Evolutionary conservation across 441 rosid species (phyloP), one percentile per base, ranked within the genome.

Genomic region (Aquilaria agallochum): DNA sequence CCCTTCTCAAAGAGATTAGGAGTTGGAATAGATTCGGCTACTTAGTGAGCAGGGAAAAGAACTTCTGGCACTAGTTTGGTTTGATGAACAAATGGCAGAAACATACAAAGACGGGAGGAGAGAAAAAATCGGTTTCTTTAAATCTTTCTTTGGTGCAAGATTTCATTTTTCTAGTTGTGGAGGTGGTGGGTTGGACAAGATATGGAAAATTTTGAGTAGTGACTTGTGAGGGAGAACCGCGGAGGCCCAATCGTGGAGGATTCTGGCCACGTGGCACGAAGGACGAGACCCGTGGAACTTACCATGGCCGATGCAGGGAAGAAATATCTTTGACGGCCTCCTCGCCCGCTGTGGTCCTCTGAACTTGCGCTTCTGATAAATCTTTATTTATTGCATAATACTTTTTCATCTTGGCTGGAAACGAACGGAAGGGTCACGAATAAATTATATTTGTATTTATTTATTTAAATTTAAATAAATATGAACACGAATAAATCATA

Each of bases 221-320:
- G 27, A 20, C 27, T 20, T 36, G 20, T 47, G 9, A 48, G 11
- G 11, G 31, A 57, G 68, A 40, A 47, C 6, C 47, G 32, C 4
- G 65, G 65, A 53, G 45, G 65, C 72, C 78, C 72, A 73, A 66
- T 73, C 68, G 15, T 51, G 60, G 62, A 73, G 65, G 62, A 30
- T 15, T 31, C 5, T 5, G n/a, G 72, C 86, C 89, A 72, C 34
- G 84, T 83, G 92, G 68, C 81, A 65, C 33, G 50, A 14, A 11
- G n/a, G 5, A 30, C 2, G 34, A 4, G 57, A 11, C 4, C 2
- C 45, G 1, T 31, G 20, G 33, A 49, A 5, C 7, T 11, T n/a
- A 27, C 51, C 33, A 52, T 50, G 69, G 57, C 60, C 32, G 5
- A 5, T 15, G n/a, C 20, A 20, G 5, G 50, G 9, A 31, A 13